Conservation (phyloP, 2,329 filamentous ascomycete genomes). For the Zasmidium citrigriseum region DNA sequence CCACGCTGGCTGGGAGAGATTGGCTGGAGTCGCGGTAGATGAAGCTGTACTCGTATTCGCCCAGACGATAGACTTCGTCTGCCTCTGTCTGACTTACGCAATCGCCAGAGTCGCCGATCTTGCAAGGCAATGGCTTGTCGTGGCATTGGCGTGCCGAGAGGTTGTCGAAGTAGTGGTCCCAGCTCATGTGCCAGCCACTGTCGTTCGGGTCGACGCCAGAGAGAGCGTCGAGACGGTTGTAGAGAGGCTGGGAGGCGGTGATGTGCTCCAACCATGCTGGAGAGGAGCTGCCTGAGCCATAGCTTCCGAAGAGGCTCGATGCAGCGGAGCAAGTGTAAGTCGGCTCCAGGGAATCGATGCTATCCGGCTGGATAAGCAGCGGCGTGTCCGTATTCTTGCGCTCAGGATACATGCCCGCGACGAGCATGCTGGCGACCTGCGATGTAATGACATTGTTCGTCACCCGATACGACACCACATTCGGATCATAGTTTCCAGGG, state of each 20-base stretch:
- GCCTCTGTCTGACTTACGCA: conserved; percentile 67
- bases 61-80: conserved; percentile 71
- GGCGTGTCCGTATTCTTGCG: conserved; percentile 32
- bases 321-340: conserved; percentile 66
- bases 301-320: conserved; percentile 44
- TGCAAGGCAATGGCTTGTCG: conserved; percentile 70
- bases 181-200: conserved; percentile 66
- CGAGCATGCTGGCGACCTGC: conserved; percentile 75
- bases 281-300: conserved; percentile 48
- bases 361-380: conserved; percentile 52
- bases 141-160: conserved; percentile 79
- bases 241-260: conserved; percentile 56
- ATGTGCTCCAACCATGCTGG: conserved; percentile 67
- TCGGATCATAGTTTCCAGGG: conserved; percentile 49
- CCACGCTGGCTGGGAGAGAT: conserved; percentile 63
- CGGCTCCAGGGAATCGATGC: conserved; percentile 73
- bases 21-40: conserved; percentile 69
- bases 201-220: conserved; percentile 63
- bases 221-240: conserved; percentile 63
- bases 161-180: conserved; percentile 86
- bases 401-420: conserved; percentile 66
- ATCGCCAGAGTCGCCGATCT: conserved; percentile 47
- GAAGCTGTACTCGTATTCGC: conserved; percentile 78
- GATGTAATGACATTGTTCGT: conserved; percentile 82
- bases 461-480: conserved; percentile 66